Evolutionary conservation across 192 early-diverging fungal species (phyloP), one percentile per base, ranked within the genome.

Genomic region (Powellomyces hirtus): DNA sequence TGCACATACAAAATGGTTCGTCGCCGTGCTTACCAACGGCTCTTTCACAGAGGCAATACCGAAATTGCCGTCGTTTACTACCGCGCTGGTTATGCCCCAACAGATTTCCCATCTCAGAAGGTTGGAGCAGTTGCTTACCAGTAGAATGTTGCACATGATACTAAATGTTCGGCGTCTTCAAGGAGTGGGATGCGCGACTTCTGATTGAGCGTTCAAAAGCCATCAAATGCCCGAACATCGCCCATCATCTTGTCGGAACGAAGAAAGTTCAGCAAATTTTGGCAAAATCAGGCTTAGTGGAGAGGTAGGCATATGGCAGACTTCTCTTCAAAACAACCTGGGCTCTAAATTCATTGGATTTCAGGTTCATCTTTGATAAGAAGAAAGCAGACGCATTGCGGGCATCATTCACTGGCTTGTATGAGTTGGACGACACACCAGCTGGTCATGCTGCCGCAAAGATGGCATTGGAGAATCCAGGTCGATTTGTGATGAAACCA

Each of bases 251-350:
- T 26, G 90, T 90, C 6, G 96, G 96, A n/a, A 84, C 91, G 38
- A 98, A 98, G 75, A 98, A 98, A 68, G 85, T 96, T 8, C 96
- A 98, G 72, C 95, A 98, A 72, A 89, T 97, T 8, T 73, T 98
- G 24, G 88, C 95, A 0, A 71, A 80, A 4, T 88, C 93, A 0
- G 90, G 91, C 27, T 74, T 89, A 37, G 70, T 98, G 10, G 95
- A 98, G 71, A 83, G 86, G 75, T 94, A 88, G 73, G 75, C 26
- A 1, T 42, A 42, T 42, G 40, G 10, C 8, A 42, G 40, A 42
- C 46, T 18, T 16, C n/a, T 49, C n/a, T 49, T 24, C 46, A 24
- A 24, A 49, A 18, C 46, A 24, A 18, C n/a, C 40, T 42, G 40
- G 10, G 8, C 7, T 14, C 5, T 22, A 4, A 42, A 29, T 16